Evolutionary conservation across 306 rosid genomes (phyloP).

Genomic region (Pterocarpus santalinus): DNA sequence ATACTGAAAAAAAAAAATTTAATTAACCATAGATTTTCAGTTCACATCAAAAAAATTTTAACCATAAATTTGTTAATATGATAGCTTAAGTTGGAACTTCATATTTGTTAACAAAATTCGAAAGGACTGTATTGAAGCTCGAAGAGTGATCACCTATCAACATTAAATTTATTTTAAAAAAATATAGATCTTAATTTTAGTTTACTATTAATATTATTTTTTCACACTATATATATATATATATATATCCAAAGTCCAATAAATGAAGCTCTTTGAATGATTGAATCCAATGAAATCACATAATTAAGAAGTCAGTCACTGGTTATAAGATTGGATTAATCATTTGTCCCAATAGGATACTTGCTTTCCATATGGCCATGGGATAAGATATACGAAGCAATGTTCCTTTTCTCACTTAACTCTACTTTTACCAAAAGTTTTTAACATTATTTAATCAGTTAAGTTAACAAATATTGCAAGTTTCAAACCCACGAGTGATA

Average conservation of each 20-base stretch:
- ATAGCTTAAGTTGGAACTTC: not conserved
- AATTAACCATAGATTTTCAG: too few relatives aligned
- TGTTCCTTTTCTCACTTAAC: not conserved
- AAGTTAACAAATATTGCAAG: constrained; percentile 3
- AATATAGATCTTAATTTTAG: not conserved
- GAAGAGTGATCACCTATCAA: too few relatives aligned
- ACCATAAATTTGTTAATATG: not conserved
- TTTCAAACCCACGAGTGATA: constrained; percentile 31
- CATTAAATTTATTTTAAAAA: not conserved
- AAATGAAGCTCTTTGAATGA: not conserved
- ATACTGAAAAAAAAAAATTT: too few relatives aligned
- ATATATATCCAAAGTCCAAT: too few relatives aligned
- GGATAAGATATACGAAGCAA: not conserved
- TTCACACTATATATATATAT: not conserved
- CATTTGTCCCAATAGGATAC: not conserved
- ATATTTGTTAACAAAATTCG: not conserved
- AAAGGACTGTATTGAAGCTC: not conserved
- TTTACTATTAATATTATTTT: not conserved
- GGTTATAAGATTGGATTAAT: constrained; percentile 28
- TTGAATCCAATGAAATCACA: constrained; percentile 16
- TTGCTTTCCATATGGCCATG: constrained; percentile 14
- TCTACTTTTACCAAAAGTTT: not conserved
- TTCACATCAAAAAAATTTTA: not conserved
- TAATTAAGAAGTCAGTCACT: not conserved
- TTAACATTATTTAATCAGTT: not conserved